Conservation (phyloP, 116 monocot species). For the Thalassia testudinum region DNA sequence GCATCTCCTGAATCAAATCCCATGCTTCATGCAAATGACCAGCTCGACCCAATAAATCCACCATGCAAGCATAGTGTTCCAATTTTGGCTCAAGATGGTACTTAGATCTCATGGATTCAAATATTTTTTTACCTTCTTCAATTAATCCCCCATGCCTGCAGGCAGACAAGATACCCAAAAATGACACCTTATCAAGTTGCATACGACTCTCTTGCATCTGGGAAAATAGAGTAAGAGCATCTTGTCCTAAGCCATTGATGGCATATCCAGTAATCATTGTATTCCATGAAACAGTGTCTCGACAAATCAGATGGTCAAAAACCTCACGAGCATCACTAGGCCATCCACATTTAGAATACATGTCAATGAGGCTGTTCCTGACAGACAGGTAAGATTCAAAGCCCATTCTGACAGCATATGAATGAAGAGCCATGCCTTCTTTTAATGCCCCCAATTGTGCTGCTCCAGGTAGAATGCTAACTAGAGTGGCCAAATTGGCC, state of each 20-base stretch:
- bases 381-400: constrained; percentile 28
- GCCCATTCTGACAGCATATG: constrained; percentile 27
- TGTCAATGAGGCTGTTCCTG: constrained; percentile 65
- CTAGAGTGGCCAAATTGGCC: constrained; percentile 52
- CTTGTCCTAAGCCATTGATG: constrained; percentile 39
- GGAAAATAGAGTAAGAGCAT: constrained; percentile 27
- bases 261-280: constrained; percentile 56
- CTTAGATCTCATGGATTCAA: constrained; percentile 31
- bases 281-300: constrained; percentile 52
- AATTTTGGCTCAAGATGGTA: constrained; percentile 28
- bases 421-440: constrained; percentile 52
- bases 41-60: constrained; percentile 65
- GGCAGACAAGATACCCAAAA: constrained; percentile 53
- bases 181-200: constrained; percentile 29
- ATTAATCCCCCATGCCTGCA: constrained; percentile 68
- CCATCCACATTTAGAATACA: constrained; percentile 75
- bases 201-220: constrained; percentile 26
- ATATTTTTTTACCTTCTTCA: constrained; percentile 46
- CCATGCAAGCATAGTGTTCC: constrained; percentile 75
- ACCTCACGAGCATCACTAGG: constrained; percentile 33
- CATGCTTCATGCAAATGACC: constrained; percentile 52
- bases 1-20: constrained; percentile 43
- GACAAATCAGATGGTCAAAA: constrained; percentile 39
- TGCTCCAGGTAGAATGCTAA: constrained; percentile 57
- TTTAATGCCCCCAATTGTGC: constrained; percentile 31